Conservation (phyloP, 2,329 filamentous ascomycete genomes). For the Geoglossum cookeanum region DNA sequence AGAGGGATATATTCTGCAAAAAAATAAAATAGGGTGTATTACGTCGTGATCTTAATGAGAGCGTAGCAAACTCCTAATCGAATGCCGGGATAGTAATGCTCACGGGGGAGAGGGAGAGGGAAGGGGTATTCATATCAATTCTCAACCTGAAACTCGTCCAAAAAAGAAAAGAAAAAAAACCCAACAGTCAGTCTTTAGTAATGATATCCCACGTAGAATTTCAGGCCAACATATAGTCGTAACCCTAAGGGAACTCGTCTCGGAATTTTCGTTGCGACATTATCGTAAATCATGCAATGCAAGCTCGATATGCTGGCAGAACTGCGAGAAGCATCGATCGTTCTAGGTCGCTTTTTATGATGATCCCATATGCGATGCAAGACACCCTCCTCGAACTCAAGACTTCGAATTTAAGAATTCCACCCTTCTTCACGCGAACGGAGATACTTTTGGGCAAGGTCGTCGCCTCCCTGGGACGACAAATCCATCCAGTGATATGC, state of each 20-base stretch:
- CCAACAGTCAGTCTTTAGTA: background rate
- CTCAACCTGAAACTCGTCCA: background rate
- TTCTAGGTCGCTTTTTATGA: conserved; percentile 2
- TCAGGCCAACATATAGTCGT: background rate
- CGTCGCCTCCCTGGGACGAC: conserved; percentile 69
- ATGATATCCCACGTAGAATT: background rate
- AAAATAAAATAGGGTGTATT: background rate
- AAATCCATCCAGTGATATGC: conserved; percentile 96
- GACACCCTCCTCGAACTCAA: background rate
- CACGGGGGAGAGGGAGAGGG: background rate
- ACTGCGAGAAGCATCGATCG: background rate
- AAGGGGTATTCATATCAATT: background rate
- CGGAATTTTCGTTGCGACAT: background rate
- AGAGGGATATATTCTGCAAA: background rate
- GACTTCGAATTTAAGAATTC: conserved; percentile 1
- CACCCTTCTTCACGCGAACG: conserved; percentile 41
- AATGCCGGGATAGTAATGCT: background rate
- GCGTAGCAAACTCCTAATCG: background rate
- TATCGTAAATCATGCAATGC: conserved; percentile 3
- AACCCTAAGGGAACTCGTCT: background rate
- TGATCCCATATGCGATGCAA: background rate
- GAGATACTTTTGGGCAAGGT: conserved; percentile 64
- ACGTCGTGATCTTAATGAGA: conserved; percentile 1
- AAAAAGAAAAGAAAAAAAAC: background rate
- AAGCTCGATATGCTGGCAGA: background rate